Base-by-base conservation (phyloP, 495 filamentous ascomycete genomes). In the Hypoxylon trugodes region DNA sequence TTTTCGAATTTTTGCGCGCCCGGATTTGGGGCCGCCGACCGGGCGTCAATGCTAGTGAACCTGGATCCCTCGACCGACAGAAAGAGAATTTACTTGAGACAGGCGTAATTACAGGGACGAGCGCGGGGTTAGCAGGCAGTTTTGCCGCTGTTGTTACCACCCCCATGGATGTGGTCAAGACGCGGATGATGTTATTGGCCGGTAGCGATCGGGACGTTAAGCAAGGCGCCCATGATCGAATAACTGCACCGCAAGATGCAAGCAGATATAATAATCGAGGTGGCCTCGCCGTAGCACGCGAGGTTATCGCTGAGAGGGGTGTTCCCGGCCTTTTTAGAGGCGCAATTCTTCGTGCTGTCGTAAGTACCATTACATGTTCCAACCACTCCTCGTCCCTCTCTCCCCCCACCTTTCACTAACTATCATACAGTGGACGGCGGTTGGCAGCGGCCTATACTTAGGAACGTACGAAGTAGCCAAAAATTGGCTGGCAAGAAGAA, bases 371-470 rank as follows among this genome's bases (percentile, higher is more conserved):
- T n/a, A n/a, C n/a, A n/a, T n/a, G n/a, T n/a, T n/a, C n/a, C n/a
- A n/a, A n/a, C n/a, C n/a, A n/a, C n/a, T n/a, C n/a, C n/a, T n/a
- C n/a, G n/a, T n/a, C n/a, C n/a, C n/a, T n/a, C n/a, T n/a, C n/a
- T n/a, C n/a, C n/a, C n/a, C n/a, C n/a, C n/a, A n/a, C n/a, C n/a
- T n/a, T n/a, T n/a, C n/a, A n/a, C n/a, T n/a, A n/a, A n/a, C n/a
- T n/a, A n/a, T n/a, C n/a, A n/a, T n/a, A n/a, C n/a, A n/a, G n/a
- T 96, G 93, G 92, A 92, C 92, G 21, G 86, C 89, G 9, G 55
- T 95, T 10, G 89, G 91, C 5, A 86, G 89, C 63, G 91, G 93
- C 6, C 72, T 96, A 24, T 96, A 96, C 81, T 78, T 97, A 8
- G 89, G 92, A 13, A 86, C 89, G 15, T 96, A 96, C 76, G 92